A percentile compares a stretch with the other conserved stretches of the same genome.
These are phyloP conservation scores for Chrysanthemum seticuspe DNA, from an alignment of 129 eudicot species.

Conservation along the genomic window DNA sequence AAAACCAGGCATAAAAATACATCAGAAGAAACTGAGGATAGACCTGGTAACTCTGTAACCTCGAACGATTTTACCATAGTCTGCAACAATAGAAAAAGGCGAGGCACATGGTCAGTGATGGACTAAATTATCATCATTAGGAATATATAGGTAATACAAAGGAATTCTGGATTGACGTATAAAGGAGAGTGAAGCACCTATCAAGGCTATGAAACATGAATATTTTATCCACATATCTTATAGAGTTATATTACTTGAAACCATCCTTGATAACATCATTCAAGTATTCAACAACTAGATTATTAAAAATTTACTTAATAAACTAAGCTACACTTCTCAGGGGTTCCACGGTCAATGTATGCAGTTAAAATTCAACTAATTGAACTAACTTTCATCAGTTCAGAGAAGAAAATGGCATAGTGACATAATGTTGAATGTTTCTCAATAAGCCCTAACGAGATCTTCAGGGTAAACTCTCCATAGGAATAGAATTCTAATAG, in stretches of 20 bases:
- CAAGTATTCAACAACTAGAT: not conserved
- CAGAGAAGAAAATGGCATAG: conserved; percentile 1
- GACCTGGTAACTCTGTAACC: conserved; percentile 87
- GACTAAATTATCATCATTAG: not conserved
- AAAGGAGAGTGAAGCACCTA: conserved; percentile 19
- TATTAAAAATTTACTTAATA: not conserved
- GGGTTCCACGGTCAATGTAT: not conserved
- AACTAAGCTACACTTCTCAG: conserved; percentile 18
- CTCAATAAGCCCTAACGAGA: conserved; percentile 2
- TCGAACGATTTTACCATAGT: conserved; percentile 80
- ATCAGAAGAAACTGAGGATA: conserved; percentile 11
- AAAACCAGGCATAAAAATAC: conserved; percentile 9
- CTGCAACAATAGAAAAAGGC: conserved; percentile 39
- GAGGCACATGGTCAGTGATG: not conserved
- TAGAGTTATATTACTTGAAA: not conserved
- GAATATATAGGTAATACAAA: not conserved
- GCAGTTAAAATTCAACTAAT: conserved; percentile 13
- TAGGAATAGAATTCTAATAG: not conserved
- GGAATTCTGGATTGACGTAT: not conserved
- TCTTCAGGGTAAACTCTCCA: conserved; percentile 12
- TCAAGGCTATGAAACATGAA: conserved; percentile 5
- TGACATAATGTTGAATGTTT: not conserved
- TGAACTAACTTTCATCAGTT: conserved; percentile 19
- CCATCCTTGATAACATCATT: conserved; percentile 16
- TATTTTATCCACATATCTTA: not conserved